These are phyloP conservation scores for Flaveria robusta DNA, from an alignment of 129 eudicot genomes.

Conservation along the genomic window DNA sequence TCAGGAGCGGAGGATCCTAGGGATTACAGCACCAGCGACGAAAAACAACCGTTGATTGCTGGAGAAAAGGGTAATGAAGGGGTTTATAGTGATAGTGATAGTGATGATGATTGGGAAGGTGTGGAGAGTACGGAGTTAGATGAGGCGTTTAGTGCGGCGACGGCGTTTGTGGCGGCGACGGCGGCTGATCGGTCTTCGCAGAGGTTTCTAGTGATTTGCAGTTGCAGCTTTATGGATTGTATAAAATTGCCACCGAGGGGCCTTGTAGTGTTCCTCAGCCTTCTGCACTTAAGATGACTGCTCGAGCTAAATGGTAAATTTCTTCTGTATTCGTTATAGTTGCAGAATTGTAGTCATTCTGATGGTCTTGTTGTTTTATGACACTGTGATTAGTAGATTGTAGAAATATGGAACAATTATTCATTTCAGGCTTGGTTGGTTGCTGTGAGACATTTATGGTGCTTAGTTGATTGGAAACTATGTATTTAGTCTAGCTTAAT, in stretches of 20 bases:
- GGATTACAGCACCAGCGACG: constrained; percentile 29
- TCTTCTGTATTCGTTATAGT: not conserved
- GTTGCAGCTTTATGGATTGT: constrained; percentile 81
- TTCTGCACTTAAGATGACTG: constrained; percentile 84
- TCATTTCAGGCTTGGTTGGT: not conserved
- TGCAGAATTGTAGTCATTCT: not conserved
- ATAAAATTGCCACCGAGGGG: constrained; percentile 95
- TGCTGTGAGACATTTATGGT: constrained; percentile 11
- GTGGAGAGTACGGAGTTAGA: constrained; percentile 95
- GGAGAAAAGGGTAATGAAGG: constrained; percentile 31
- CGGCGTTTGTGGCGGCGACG: constrained; percentile 90
- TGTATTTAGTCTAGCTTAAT: not conserved
- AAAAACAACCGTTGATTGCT: constrained; percentile 43
- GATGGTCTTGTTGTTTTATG: not conserved
- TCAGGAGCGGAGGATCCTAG: constrained; percentile 41
- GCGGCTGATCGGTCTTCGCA: constrained; percentile 65
- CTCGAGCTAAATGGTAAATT: constrained; percentile 88
- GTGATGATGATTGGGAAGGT: constrained; percentile 99
- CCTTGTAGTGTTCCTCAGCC: constrained; percentile 87
- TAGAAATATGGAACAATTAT: not conserved
- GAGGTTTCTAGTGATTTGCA: constrained; percentile 76
- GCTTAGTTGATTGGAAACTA: not conserved
- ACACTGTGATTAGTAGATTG: not conserved
- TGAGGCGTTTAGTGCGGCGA: constrained; percentile 94
- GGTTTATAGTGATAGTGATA: constrained; percentile 29